Percentiles rank a stretch among this genome's conserved stretches.
Evolutionary conservation across 208 protist genomes (phyloP).

Genomic region (Tritrichomonas foetus): DNA sequence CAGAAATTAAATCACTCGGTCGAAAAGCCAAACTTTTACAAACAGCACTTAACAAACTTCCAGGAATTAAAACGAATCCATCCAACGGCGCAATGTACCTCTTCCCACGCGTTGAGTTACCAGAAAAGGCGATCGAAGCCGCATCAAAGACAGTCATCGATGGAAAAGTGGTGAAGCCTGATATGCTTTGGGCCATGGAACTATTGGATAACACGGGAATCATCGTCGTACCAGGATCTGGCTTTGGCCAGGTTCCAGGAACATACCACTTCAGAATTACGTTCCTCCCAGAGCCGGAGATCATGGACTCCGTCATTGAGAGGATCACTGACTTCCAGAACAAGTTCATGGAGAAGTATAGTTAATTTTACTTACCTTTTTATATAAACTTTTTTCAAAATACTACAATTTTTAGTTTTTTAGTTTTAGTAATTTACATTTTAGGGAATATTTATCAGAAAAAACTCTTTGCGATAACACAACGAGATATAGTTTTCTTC

Average conservation of each 20-base stretch:
- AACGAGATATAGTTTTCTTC: too few relatives aligned
- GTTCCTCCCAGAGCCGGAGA: constrained; percentile 88
- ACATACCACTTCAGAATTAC: constrained; percentile 97
- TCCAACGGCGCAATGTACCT: constrained; percentile 90
- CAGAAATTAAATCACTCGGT: constrained; percentile 65
- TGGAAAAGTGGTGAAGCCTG: constrained; percentile 65
- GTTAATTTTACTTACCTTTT: neutral
- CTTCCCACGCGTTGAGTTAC: constrained; percentile 73
- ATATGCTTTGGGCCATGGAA: constrained; percentile 84
- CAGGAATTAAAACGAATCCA: constrained; percentile 77
- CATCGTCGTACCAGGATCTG: constrained; percentile 64
- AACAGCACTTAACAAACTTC: constrained; percentile 75
- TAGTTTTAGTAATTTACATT: too few relatives aligned
- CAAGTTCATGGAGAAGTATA: constrained; percentile 46
- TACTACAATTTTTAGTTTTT: too few relatives aligned
- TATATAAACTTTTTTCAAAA: neutral
- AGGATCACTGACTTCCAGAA: constrained; percentile 46
- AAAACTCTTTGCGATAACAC: too few relatives aligned
- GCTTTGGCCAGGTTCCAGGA: constrained; percentile 70
- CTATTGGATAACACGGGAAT: constrained; percentile 87
- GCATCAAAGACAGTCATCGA: neutral
- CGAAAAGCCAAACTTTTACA: constrained; percentile 34
- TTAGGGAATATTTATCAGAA: too few relatives aligned
- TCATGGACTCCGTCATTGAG: constrained; percentile 69
- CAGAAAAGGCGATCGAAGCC: constrained; percentile 51